These are phyloP conservation scores for Russula sp. DNA, from an alignment of 768 basidiomycete genomes.

Conservation along the genomic window DNA sequence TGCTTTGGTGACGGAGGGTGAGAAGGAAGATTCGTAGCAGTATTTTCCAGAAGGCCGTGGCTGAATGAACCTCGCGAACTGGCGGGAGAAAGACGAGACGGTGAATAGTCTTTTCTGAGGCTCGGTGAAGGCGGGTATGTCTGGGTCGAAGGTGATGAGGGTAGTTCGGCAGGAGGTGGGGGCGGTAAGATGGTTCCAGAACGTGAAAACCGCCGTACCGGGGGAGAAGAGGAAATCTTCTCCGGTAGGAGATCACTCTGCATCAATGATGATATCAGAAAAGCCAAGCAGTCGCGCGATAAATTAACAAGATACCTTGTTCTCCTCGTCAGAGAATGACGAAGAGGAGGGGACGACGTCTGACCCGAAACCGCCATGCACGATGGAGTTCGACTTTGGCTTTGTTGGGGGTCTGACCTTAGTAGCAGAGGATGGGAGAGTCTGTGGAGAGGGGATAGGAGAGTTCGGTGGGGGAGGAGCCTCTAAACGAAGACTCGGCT, in stretches of 20 bases:
- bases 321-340: neutral
- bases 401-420: neutral
- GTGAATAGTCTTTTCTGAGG: conserved; percentile 6
- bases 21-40: conserved; percentile 7
- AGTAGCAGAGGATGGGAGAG: neutral
- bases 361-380: conserved; percentile 44
- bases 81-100: conserved; percentile 9
- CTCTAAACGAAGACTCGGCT: neutral
- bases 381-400: conserved; percentile 33
- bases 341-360: conserved; percentile 33
- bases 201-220: neutral
- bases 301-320: neutral
- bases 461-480: neutral
- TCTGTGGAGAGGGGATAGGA: conserved; percentile 19
- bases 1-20: conserved; percentile 11
- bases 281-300: neutral
- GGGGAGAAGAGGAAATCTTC: neutral
- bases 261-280: neutral
- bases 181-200: neutral
- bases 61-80: conserved; percentile 12
- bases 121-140: conserved; percentile 1
- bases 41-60: conserved; percentile 9
- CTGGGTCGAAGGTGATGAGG: conserved; percentile 10
- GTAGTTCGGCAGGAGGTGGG: neutral
- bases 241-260: neutral